A percentile compares a stretch with the other conserved stretches of the same genome.
Evolutionary conservation across 2,329 filamentous ascomycete genomes (phyloP).

Genomic region (Xylaria sp.): DNA sequence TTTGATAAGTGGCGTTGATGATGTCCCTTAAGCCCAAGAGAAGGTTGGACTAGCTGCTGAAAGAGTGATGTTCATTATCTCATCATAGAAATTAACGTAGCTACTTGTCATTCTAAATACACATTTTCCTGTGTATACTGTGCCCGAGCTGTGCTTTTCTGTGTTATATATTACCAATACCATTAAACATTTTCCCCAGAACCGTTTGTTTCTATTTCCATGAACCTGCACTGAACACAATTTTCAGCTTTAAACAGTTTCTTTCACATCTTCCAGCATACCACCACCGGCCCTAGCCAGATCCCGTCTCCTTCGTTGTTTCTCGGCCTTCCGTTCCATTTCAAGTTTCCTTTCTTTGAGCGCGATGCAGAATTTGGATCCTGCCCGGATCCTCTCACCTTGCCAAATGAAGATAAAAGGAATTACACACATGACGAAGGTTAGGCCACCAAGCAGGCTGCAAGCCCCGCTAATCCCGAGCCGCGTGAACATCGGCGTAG

Average conservation of each 20-base stretch:
- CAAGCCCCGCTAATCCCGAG: conserved; percentile 55
- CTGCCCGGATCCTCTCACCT: conserved; percentile 56
- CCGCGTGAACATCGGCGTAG: conserved; percentile 50
- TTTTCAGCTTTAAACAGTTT: conserved; percentile 14
- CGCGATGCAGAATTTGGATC: conserved; percentile 64
- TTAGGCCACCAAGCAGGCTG: conserved; percentile 54
- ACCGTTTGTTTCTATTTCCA: background rate
- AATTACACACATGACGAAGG: conserved; percentile 52
- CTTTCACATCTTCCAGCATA: conserved; percentile 9
- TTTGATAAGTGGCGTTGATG: too few relatives aligned
- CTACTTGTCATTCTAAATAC: too few relatives aligned
- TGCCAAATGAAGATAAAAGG: conserved; percentile 60
- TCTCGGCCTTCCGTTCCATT: conserved; percentile 45
- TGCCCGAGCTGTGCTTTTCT: too few relatives aligned
- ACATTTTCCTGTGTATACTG: too few relatives aligned
- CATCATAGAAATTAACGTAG: too few relatives aligned
- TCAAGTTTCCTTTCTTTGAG: conserved; percentile 55
- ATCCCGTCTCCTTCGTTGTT: conserved; percentile 29
- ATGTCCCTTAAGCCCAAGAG: too few relatives aligned
- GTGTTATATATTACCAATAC: too few relatives aligned
- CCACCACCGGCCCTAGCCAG: conserved; percentile 10
- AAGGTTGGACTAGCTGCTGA: too few relatives aligned
- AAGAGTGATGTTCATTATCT: too few relatives aligned
- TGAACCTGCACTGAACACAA: background rate
- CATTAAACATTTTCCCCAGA: too few relatives aligned